Evolutionary conservation across 371 early-diverging fungal genomes (phyloP).

Genomic region (Mortierella sp.): DNA sequence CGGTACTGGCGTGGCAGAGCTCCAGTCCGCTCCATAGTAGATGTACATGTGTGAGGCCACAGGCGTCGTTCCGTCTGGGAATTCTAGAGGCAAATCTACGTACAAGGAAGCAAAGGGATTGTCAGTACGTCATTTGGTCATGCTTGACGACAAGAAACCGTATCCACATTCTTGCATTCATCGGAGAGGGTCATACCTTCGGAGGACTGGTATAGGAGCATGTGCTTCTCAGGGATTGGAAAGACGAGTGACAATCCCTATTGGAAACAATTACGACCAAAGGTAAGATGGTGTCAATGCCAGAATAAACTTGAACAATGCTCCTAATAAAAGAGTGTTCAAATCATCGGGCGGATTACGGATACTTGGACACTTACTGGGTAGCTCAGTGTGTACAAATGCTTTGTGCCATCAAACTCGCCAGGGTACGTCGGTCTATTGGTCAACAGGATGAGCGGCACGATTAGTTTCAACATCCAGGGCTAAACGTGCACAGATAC

Average conservation of each 20-base stretch:
- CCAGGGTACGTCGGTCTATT: constrained; percentile 77
- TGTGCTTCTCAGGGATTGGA: constrained; percentile 74
- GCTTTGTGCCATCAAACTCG: constrained; percentile 65
- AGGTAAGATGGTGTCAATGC: background rate
- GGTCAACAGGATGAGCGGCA: background rate
- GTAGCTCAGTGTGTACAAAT: constrained; percentile 76
- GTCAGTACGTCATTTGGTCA: background rate
- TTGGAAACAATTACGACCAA: background rate
- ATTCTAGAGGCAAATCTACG: constrained; percentile 75
- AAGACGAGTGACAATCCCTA: constrained; percentile 82
- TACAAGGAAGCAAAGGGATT: background rate
- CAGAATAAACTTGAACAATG: background rate
- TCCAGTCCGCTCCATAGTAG: constrained; percentile 68
- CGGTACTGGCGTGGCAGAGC: constrained; percentile 61
- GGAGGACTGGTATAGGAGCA: constrained; percentile 60
- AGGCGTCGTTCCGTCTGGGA: constrained; percentile 85
- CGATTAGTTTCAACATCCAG: background rate
- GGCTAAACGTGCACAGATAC: background rate
- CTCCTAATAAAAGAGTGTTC: background rate
- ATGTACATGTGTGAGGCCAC: constrained; percentile 74
- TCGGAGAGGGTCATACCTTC: constrained; percentile 20
- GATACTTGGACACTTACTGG: constrained; percentile 74
- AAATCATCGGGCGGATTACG: no score
- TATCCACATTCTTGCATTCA: background rate
- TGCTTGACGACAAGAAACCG: background rate